Conservation (phyloP, 1,284 basidiomycete genomes). For the Laetiporus sulphureus region DNA sequence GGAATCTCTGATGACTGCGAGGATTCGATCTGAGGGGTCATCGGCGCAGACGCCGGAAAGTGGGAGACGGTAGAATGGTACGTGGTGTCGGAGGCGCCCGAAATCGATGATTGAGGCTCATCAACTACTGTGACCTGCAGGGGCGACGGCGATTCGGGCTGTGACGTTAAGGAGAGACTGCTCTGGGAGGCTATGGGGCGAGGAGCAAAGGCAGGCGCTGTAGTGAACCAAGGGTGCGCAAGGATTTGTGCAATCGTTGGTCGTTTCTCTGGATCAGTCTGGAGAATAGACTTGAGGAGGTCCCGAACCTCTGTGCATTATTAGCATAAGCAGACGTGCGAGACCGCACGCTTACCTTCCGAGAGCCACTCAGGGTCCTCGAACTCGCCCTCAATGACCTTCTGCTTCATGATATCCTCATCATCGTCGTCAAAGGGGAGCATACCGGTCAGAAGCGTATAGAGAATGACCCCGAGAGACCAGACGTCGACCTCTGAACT, state of each 20-base stretch:
- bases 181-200: slow-evolving; percentile 22
- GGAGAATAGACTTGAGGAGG: slow-evolving; percentile 76
- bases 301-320: slow-evolving; percentile 70
- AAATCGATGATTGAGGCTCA: slow-evolving; percentile 34
- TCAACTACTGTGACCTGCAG: slow-evolving; percentile 20
- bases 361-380: slow-evolving; percentile 92
- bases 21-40: slow-evolving; percentile 35
- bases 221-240: slow-evolving; percentile 85
- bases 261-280: slow-evolving; percentile 72
- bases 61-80: slow-evolving; percentile 50
- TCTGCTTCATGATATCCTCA: slow-evolving; percentile 82
- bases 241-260: slow-evolving; percentile 83
- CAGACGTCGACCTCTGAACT: slow-evolving; percentile 90
- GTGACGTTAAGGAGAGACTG: slow-evolving; percentile 22
- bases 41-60: slow-evolving; percentile 44
- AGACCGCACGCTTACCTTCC: slow-evolving; percentile 42
- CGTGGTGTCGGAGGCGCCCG: slow-evolving; percentile 44
- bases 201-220: slow-evolving; percentile 29
- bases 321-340: too few species aligned
- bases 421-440: slow-evolving; percentile 98
- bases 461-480: slow-evolving; percentile 95
- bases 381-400: slow-evolving; percentile 84
- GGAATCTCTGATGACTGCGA: not conserved
- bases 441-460: slow-evolving; percentile 88
- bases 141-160: slow-evolving; percentile 17